phyloP scores from a whole-genome alignment of 1,284 basidiomycete species.

The Psilocybe mexicana region DNA sequence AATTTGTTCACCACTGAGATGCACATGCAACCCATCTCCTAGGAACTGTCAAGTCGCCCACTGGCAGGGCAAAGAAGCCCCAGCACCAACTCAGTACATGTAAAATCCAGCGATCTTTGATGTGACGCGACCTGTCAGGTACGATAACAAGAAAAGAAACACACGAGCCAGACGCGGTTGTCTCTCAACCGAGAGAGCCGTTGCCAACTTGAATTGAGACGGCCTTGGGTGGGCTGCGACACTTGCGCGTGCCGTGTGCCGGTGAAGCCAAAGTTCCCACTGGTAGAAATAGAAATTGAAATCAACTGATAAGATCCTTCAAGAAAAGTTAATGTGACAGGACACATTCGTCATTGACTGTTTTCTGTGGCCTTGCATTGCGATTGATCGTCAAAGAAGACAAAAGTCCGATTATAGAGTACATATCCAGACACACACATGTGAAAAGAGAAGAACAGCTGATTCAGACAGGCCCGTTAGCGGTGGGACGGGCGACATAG shows the following conservation, averaged over 20 bases:
- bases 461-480: too few relatives aligned
- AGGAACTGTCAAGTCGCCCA: background rate
- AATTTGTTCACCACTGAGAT: too few relatives aligned
- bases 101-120: background rate
- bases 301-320: constrained; percentile 6
- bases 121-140: constrained; percentile 21
- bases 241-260: background rate
- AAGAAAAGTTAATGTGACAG: constrained; percentile 1
- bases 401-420: too few relatives aligned
- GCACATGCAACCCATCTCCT: background rate
- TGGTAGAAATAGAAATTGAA: background rate
- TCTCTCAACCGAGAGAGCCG: too few relatives aligned
- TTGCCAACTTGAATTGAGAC: background rate
- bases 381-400: too few relatives aligned
- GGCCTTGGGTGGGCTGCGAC: background rate
- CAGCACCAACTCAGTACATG: background rate
- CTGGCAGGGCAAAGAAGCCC: background rate
- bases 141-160: constrained; percentile 6
- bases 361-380: too few relatives aligned
- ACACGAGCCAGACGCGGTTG: background rate
- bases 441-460: too few relatives aligned
- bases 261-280: background rate
- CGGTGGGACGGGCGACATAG: too few relatives aligned
- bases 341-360: background rate
- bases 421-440: too few relatives aligned